Evolutionary conservation across 1,284 basidiomycete genomes (phyloP).

Genomic region (Rhodotorula mucilaginosa): DNA sequence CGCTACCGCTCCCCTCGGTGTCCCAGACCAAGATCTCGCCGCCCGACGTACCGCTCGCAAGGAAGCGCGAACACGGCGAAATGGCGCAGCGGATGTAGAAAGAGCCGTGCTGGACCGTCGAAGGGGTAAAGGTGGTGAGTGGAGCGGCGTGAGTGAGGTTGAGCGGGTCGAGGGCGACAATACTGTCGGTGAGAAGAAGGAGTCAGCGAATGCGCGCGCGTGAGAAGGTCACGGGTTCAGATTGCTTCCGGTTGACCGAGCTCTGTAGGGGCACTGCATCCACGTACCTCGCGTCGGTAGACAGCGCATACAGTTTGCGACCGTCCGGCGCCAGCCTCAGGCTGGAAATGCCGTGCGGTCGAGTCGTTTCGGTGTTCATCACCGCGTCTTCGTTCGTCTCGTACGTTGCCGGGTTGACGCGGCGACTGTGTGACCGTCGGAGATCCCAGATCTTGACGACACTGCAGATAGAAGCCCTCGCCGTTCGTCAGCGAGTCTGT

Average conservation of each 20-base stretch:
- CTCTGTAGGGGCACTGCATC: neutral
- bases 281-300: slow-evolving; percentile 39
- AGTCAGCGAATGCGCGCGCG: no score
- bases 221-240: no score
- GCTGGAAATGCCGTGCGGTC: slow-evolving; percentile 42
- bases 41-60: slow-evolving; percentile 38
- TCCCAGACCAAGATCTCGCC: slow-evolving; percentile 35
- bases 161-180: slow-evolving; percentile 37
- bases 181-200: slow-evolving; percentile 14
- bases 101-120: slow-evolving; percentile 10
- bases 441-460: slow-evolving; percentile 45
- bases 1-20: slow-evolving; percentile 19
- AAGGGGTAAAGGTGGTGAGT: slow-evolving; percentile 27
- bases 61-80: slow-evolving; percentile 40
- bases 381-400: slow-evolving; percentile 41
- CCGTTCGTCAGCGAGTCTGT: neutral
- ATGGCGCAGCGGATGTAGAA: slow-evolving; percentile 44
- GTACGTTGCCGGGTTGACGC: slow-evolving; percentile 41
- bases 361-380: neutral
- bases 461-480: slow-evolving; percentile 5
- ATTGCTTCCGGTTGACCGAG: neutral
- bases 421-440: slow-evolving; percentile 40
- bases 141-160: slow-evolving; percentile 38
- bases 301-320: slow-evolving; percentile 38
- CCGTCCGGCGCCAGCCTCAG: slow-evolving; percentile 43